A percentile compares a stretch with the other conserved stretches of the same genome.
These are phyloP conservation scores for Oryza nivara DNA, from an alignment of 176 grass and related monocot species.

Conservation along the genomic window DNA sequence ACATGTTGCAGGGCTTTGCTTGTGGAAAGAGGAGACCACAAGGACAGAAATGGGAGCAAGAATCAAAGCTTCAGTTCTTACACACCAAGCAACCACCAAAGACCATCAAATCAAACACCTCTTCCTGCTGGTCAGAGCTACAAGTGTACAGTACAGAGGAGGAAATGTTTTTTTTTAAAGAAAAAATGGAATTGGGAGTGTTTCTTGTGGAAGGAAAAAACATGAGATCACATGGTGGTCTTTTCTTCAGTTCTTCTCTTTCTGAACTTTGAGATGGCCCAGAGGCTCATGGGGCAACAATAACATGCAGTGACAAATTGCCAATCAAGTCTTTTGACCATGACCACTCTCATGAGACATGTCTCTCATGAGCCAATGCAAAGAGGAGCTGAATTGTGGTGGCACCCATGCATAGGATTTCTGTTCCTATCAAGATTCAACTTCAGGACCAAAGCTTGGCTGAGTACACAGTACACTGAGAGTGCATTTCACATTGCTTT, in stretches of 20 bases:
- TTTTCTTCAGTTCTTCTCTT: constrained; percentile 17
- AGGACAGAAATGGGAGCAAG: constrained; percentile 32
- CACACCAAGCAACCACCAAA: constrained; percentile 61
- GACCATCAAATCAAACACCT: constrained; percentile 16
- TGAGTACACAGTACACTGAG: constrained; percentile 11
- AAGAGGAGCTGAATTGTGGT: background rate
- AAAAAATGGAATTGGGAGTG: background rate
- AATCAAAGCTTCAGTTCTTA: constrained; percentile 74
- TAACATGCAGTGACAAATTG: background rate
- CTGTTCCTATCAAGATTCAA: background rate
- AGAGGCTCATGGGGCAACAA: constrained; percentile 13
- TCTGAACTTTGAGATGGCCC: background rate
- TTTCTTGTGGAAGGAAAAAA: background rate
- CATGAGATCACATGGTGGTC: constrained; percentile 5
- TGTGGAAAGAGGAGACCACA: constrained; percentile 58
- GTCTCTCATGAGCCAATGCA: background rate
- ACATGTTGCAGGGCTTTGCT: constrained; percentile 62
- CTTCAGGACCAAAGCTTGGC: constrained; percentile 10
- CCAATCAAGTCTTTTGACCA: constrained; percentile 29
- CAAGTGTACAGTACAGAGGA: constrained; percentile 41
- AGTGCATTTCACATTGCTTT: constrained; percentile 28
- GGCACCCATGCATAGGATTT: background rate
- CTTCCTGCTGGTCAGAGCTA: constrained; percentile 48
- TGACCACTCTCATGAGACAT: background rate
- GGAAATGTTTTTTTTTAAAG: background rate